A percentile compares a stretch with the other conserved stretches of the same genome.
Evolutionary conservation across 2,329 filamentous ascomycete species (phyloP).

Genomic region (Phoma sp.): DNA sequence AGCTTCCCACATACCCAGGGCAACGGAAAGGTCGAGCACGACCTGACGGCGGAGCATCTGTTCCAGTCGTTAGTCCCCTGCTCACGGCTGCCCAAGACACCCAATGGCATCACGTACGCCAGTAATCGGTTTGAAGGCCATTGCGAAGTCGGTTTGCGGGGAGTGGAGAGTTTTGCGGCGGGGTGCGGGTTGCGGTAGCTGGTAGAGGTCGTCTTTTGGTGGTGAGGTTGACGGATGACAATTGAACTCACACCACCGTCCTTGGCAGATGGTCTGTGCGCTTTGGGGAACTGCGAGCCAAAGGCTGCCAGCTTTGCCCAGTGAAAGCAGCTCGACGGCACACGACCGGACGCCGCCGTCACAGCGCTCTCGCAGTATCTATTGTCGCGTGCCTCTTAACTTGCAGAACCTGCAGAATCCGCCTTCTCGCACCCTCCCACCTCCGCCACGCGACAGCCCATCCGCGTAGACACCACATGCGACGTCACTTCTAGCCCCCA

Average conservation of each 20-base stretch:
- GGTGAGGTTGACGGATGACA: conserved; percentile 30
- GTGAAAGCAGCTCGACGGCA: conserved; percentile 24
- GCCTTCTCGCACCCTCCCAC: conserved; percentile 5
- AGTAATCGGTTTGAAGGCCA: conserved; percentile 58
- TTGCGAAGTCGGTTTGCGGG: conserved; percentile 34
- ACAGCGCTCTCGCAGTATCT: conserved; percentile 14
- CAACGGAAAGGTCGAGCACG: conserved; percentile 70
- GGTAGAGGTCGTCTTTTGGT: conserved; percentile 33
- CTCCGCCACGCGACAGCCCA: conserved; percentile 4
- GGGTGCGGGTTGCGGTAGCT: conserved; percentile 36
- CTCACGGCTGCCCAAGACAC: conserved; percentile 17
- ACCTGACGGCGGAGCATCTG: conserved; percentile 71
- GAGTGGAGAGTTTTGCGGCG: conserved; percentile 39
- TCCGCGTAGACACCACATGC: conserved; percentile 14
- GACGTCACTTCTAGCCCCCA: conserved; percentile 18
- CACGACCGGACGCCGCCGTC: conserved; percentile 9
- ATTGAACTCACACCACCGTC: not conserved
- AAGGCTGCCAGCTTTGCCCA: conserved; percentile 17
- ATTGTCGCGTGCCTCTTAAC: conserved; percentile 12
- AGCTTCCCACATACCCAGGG: conserved; percentile 61
- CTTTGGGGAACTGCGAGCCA: conserved; percentile 25
- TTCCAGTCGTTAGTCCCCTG: conserved; percentile 34
- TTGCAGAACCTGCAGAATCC: conserved; percentile 9
- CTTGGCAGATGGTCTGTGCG: conserved; percentile 24
- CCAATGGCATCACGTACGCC: conserved; percentile 54